A percentile compares a stretch with the other conserved stretches of the same genome.
Conservation (phyloP, 2,329 filamentous ascomycete genomes). For the Cephalotrichum gorgonifer region DNA sequence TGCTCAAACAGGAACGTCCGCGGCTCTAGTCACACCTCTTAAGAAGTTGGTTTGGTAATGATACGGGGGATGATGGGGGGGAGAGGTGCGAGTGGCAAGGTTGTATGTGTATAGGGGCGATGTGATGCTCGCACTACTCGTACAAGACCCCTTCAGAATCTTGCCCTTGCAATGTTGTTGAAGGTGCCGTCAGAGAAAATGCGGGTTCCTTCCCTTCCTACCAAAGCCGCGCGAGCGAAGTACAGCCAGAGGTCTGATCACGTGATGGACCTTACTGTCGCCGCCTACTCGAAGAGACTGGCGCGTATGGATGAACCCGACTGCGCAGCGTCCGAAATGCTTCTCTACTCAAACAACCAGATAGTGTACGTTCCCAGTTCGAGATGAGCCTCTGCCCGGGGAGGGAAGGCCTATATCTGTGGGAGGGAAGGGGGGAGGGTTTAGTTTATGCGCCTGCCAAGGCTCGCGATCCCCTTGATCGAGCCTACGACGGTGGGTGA, state of each 20-base stretch:
- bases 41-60: background rate
- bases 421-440: background rate
- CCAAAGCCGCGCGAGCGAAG: background rate
- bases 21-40: background rate
- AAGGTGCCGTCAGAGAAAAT: background rate
- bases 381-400: background rate
- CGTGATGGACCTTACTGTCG: background rate
- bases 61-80: background rate
- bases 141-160: background rate
- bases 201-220: background rate
- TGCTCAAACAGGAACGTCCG: background rate
- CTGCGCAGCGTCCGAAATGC: background rate
- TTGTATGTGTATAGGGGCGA: too few relatives aligned
- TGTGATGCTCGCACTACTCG: background rate
- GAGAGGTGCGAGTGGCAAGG: background rate
- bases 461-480: background rate
- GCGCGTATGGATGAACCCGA: background rate
- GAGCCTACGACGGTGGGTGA: background rate
- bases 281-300: too few relatives aligned
- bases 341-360: background rate
- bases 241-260: background rate
- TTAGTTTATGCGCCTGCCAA: background rate
- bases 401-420: background rate
- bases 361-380: background rate
- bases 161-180: background rate